Conservation (phyloP, 2,329 filamentous ascomycete genomes). For the Hypomyces perniciosus region DNA sequence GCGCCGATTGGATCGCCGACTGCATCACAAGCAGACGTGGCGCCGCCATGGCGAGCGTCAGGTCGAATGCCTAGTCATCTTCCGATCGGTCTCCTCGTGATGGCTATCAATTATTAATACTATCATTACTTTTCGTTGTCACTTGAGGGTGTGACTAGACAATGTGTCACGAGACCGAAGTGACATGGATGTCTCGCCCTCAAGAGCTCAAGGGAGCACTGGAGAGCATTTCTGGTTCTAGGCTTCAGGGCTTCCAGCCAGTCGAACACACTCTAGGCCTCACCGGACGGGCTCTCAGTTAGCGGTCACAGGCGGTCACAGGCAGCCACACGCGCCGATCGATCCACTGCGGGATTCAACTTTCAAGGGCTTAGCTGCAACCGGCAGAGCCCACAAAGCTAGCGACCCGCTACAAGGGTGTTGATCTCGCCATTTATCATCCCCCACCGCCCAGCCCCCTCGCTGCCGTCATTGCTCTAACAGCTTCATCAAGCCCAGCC, state of each 20-base stretch:
- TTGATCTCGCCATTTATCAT: not conserved
- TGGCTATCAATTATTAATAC: not conserved
- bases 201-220: no score
- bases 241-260: no score
- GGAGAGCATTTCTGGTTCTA: no score
- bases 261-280: no score
- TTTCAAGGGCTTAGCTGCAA: constrained; percentile 9
- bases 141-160: not conserved
- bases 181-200: not conserved
- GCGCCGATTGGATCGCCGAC: no score
- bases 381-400: constrained; percentile 2
- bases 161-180: not conserved
- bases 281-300: no score
- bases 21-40: no score
- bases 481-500: constrained; percentile 1
- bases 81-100: no score
- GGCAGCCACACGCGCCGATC: no score
- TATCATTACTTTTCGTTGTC: not conserved
- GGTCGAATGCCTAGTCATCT: no score
- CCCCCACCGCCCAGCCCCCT: not conserved
- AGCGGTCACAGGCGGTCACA: no score
- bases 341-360: not conserved
- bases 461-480: not conserved
- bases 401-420: constrained; percentile 6
- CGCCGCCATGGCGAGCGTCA: no score